These are phyloP conservation scores for Aspergillus fijiensis DNA, from an alignment of 2,329 filamentous ascomycete species.

Conservation along the genomic window DNA sequence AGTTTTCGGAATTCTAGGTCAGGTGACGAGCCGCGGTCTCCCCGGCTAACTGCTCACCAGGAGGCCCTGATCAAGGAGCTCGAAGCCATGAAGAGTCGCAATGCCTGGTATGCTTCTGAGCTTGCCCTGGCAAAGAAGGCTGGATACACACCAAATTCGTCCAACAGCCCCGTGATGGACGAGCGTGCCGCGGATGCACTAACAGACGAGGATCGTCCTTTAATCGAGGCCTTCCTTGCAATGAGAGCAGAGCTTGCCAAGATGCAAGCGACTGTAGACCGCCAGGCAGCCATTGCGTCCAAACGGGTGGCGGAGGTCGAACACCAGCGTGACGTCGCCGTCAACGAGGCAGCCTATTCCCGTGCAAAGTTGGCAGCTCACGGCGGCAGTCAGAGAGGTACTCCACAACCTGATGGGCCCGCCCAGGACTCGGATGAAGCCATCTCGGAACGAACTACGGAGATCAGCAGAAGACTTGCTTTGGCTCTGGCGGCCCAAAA, in stretches of 20 bases:
- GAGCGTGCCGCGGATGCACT: conserved; percentile 75
- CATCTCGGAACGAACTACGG: conserved; percentile 64
- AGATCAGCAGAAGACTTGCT: conserved; percentile 82
- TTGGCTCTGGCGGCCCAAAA: conserved; percentile 73
- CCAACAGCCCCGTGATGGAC: conserved; percentile 71
- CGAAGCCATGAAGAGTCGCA: conserved; percentile 77
- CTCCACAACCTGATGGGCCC: conserved; percentile 50
- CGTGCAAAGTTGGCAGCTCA: conserved; percentile 89
- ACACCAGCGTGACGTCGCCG: conserved; percentile 89
- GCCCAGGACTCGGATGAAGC: conserved; percentile 58
- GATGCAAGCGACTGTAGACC: conserved; percentile 85
- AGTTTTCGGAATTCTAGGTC: conserved; percentile 42
- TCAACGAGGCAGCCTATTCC: conserved; percentile 91
- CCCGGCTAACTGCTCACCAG: conserved; percentile 47
- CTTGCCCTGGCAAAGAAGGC: conserved; percentile 86
- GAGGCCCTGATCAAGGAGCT: conserved; percentile 79
- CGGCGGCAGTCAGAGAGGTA: conserved; percentile 64
- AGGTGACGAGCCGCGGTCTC: conserved; percentile 47
- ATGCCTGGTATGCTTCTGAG: conserved; percentile 97
- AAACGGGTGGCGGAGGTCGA: conserved; percentile 92
- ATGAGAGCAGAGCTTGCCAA: conserved; percentile 89
- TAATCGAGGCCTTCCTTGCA: conserved; percentile 86
- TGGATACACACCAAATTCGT: conserved; percentile 74
- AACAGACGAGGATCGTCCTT: conserved; percentile 84
- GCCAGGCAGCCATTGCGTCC: conserved; percentile 80